These are phyloP conservation scores for Boletus calvinii DNA, from an alignment of 1,284 basidiomycete genomes.

Conservation along the genomic window DNA sequence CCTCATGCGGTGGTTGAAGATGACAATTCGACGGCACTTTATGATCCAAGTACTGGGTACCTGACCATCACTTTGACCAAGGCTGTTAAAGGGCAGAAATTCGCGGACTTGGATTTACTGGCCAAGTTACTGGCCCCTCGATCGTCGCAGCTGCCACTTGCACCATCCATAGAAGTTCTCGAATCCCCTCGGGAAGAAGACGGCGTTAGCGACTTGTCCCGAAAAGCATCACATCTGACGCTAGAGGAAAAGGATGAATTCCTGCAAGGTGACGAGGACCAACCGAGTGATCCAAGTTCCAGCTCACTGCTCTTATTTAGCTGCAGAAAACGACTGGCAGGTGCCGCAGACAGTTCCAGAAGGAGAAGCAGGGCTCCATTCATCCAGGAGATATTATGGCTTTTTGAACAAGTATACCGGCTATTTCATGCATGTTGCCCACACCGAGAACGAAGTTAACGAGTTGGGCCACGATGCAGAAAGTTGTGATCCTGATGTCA, in stretches of 20 bases:
- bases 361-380: constrained; percentile 38
- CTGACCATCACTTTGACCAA: constrained; percentile 72
- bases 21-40: constrained; percentile 65
- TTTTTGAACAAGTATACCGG: constrained; percentile 71
- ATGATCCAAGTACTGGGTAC: constrained; percentile 70
- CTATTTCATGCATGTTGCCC: constrained; percentile 67
- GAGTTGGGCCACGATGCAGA: constrained; percentile 72
- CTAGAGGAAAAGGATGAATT: constrained; percentile 56
- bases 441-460: constrained; percentile 76
- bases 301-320: constrained; percentile 38
- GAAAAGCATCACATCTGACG: constrained; percentile 40
- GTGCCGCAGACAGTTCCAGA: constrained; percentile 60
- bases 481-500: constrained; percentile 41
- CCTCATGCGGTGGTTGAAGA: constrained; percentile 64
- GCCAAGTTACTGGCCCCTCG: constrained; percentile 72
- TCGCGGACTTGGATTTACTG: constrained; percentile 73
- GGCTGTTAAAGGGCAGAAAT: constrained; percentile 58
- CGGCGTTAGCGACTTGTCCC: constrained; percentile 43
- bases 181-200: constrained; percentile 26
- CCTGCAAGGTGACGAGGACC: constrained; percentile 47
- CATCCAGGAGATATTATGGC: constrained; percentile 57
- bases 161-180: constrained; percentile 67
- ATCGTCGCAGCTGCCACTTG: constrained; percentile 35
- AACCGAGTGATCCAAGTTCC: neutral
- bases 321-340: constrained; percentile 76